Evolutionary conservation across 2,329 filamentous ascomycete species (phyloP).

Genomic region (Dothideomycetes sp.): DNA sequence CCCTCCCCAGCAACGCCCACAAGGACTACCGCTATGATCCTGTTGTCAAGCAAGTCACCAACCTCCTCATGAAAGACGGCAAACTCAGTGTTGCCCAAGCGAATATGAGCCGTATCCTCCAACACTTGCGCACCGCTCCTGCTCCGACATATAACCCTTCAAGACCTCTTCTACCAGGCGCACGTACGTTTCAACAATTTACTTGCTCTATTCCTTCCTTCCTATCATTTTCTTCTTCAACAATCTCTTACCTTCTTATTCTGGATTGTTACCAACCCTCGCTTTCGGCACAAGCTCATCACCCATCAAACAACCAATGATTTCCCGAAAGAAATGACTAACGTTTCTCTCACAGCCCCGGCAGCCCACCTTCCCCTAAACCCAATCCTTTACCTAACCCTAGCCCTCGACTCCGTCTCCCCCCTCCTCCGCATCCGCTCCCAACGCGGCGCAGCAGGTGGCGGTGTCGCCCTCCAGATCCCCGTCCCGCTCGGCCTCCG

Average conservation of each 20-base stretch:
- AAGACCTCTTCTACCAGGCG: slow-evolving; percentile 62
- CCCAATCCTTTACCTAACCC: slow-evolving; percentile 77
- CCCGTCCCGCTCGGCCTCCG: slow-evolving; percentile 12
- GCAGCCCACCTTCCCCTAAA: slow-evolving; percentile 73
- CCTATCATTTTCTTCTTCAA: neutral
- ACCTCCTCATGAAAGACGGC: slow-evolving; percentile 81
- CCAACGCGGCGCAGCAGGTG: slow-evolving; percentile 69
- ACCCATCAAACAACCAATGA: too few relatives aligned
- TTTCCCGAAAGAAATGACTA: slow-evolving; percentile 3
- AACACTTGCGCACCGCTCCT: slow-evolving; percentile 69
- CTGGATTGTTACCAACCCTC: too few relatives aligned
- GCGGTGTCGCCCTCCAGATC: slow-evolving; percentile 48
- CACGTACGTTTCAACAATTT: slow-evolving; percentile 18
- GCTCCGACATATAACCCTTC: slow-evolving; percentile 64
- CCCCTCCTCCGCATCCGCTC: slow-evolving; percentile 72
- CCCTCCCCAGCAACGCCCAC: slow-evolving; percentile 51
- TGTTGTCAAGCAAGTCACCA: slow-evolving; percentile 76
- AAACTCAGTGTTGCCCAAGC: slow-evolving; percentile 85
- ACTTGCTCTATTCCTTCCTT: neutral
- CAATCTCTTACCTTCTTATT: neutral
- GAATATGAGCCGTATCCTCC: slow-evolving; percentile 79
- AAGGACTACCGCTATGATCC: slow-evolving; percentile 78
- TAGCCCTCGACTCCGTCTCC: slow-evolving; percentile 86
- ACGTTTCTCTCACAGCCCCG: slow-evolving; percentile 41
- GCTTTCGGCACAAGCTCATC: too few relatives aligned